Conservation (phyloP, 2,329 filamentous ascomycete species). For the Capronia coronata region DNA sequence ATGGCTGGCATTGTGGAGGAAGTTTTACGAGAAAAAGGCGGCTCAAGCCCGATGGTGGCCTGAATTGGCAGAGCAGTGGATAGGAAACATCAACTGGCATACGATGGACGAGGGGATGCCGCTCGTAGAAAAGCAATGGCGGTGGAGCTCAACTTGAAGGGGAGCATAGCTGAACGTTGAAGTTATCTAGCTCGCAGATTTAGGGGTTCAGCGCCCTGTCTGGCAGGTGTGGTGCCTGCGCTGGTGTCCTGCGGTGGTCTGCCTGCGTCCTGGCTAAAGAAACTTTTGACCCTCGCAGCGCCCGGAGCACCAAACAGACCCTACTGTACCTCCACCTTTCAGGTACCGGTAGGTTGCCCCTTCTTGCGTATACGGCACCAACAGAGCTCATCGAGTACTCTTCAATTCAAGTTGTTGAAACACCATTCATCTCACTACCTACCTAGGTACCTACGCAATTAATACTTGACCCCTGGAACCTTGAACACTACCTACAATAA, state of each 20-base stretch:
- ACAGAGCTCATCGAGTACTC: too few relatives aligned
- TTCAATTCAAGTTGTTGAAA: background rate
- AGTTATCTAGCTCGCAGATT: too few relatives aligned
- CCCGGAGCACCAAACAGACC: too few relatives aligned
- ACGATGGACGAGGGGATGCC: background rate
- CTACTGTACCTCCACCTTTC: too few relatives aligned
- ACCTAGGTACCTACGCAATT: too few relatives aligned
- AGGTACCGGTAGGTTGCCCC: too few relatives aligned
- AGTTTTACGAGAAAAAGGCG: constrained; percentile 5
- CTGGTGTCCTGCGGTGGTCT: background rate
- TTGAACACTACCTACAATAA: too few relatives aligned
- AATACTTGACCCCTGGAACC: too few relatives aligned
- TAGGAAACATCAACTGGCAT: background rate
- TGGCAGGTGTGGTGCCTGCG: background rate
- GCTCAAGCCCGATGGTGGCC: background rate
- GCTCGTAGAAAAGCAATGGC: background rate
- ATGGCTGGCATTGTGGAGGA: constrained; percentile 8
- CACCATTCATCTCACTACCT: too few relatives aligned
- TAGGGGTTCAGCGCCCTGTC: background rate
- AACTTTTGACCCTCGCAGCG: too few relatives aligned
- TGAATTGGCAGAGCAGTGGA: background rate
- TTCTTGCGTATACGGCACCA: too few relatives aligned
- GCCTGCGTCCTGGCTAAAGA: constrained; percentile 1
- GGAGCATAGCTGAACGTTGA: too few relatives aligned
- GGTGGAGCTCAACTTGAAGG: background rate